Base-by-base conservation (phyloP, 176 grass and related monocot species). In the Chloris gayana region DNA sequence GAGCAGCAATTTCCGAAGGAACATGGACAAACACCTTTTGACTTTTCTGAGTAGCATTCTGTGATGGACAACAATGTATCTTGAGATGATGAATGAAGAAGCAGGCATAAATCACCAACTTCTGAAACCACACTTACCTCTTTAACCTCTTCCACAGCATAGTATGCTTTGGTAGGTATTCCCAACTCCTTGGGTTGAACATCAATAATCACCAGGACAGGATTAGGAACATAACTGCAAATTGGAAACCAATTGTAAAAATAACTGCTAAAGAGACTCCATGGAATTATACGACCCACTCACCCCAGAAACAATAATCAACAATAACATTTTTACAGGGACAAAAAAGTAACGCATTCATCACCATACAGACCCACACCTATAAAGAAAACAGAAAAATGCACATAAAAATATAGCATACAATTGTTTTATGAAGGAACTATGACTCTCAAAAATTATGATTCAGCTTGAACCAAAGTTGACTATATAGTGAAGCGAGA, bases 21-120 rank as follows among this genome's bases (percentile, higher is more conserved):
- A 98, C 96, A 61, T 98, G 96, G 68, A 98, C 96, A 88, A 95
- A 98, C 44, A 98, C 87, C 35, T 98, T 98, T 83, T 98, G 96
- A 84, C 88, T 95, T 91, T 98, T 95, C 68, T 98, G 96, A 62
- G 96, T 98, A 33, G 96, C 92, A 93, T 93, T 95, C 90, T 98
- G 92, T 69, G 17, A 87, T 72, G 33, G 51, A 59, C 9, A 76
- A 65, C 42, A 34, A 83, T 60, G 39, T 35, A 60, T 4, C 59
- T 86, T 83, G 86, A 50, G 15, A 67, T 24, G 15, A 25, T 33
- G 57, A 58, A 38, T 33, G 57, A 58, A 38, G 17, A 88, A 76
- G 45, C 19, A 75, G 72, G 24, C 41, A 62, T 64, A 61, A 75
- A 56, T 1, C 18, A 57, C 11, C n/a, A 85, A 44, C 5, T 56